Evolutionary conservation across 2,329 filamentous ascomycete genomes (phyloP), one percentile per base, ranked within the genome.

Genomic region (Xylariaceae sp.): DNA sequence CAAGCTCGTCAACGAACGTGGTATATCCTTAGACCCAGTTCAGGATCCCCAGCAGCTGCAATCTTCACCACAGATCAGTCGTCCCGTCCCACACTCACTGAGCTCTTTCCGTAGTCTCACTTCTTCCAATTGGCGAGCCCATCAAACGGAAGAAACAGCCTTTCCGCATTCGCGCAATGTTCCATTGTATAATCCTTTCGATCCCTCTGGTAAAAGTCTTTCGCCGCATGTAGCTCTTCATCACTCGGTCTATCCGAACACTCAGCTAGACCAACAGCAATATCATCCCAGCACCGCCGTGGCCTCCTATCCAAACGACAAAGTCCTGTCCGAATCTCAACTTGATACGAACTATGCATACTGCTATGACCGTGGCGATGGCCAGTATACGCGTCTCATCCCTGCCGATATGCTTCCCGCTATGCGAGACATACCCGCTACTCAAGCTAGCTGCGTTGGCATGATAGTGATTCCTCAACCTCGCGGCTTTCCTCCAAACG

Each of bases 381-480:
- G 81, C 3, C 67, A 71, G 43, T 78, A 74, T 53, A 83, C 81
- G 5, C 72, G 76, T 3, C 73, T 85, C 1, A 69, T 84, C 13
- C 79, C 79, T 0, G 81, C 77, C 0, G 82, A 85, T 55, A 70
- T 74, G 67, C 66, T 84, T 11, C 76, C 31, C 74, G 69, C 63
- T 47, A 75, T 76, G 14, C 72, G 62, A 36, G 66, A 75, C 42
- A 68, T 84, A 5, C 74, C 76, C 1, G 60, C 71, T 1, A 49
- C 69, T 1, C 72, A 80, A 63, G 51, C 61, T 10, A 66, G 63
- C 34, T 64, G 65, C 18, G 57, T 60, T 6, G 75, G 75, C 12
- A 75, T 82, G 74, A 64, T 78, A 5, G 69, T 80, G 6, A 63
- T 83, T 17, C 75, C 76, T 0, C 58, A 69, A 9, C 72, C 77